Evolutionary conservation across 805 yeast species (phyloP).

Genomic region (Komagataella mondaviorum): DNA sequence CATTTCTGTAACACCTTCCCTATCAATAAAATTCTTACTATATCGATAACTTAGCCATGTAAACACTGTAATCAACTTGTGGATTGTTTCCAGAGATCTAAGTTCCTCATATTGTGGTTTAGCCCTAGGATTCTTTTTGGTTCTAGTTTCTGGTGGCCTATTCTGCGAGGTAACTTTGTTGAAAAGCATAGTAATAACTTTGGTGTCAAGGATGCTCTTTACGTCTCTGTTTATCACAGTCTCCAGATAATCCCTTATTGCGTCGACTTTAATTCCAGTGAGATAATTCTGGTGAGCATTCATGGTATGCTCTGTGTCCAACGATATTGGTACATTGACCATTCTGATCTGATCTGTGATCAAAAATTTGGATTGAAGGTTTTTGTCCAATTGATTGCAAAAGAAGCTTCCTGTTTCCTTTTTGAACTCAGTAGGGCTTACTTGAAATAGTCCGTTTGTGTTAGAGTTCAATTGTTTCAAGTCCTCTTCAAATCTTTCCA

Average conservation of each 20-base stretch:
- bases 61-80: constrained; percentile 52
- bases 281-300: not conserved
- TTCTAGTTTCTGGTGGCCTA: not conserved
- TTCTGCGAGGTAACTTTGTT: not conserved
- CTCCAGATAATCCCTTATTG: constrained; percentile 28
- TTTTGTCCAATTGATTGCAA: constrained; percentile 9
- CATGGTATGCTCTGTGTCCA: constrained; percentile 14
- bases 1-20: constrained; percentile 58
- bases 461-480: constrained; percentile 8
- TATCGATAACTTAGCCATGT: constrained; percentile 83
- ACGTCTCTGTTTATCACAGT: constrained; percentile 45
- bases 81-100: constrained; percentile 44
- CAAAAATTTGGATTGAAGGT: constrained; percentile 8
- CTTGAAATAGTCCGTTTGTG: not conserved
- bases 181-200: not conserved
- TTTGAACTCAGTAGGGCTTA: constrained; percentile 10
- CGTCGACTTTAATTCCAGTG: constrained; percentile 16
- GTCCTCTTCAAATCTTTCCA: constrained; percentile 32
- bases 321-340: constrained; percentile 23
- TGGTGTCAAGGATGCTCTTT: constrained; percentile 38
- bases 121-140: not conserved
- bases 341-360: constrained; percentile 17
- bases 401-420: constrained; percentile 13
- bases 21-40: constrained; percentile 69
- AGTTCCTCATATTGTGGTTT: constrained; percentile 5